A percentile compares a stretch with the other conserved stretches of the same genome.
phyloP scores from a whole-genome alignment of 140 eudicot genomes.

The Erigeron philadelphicus region DNA sequence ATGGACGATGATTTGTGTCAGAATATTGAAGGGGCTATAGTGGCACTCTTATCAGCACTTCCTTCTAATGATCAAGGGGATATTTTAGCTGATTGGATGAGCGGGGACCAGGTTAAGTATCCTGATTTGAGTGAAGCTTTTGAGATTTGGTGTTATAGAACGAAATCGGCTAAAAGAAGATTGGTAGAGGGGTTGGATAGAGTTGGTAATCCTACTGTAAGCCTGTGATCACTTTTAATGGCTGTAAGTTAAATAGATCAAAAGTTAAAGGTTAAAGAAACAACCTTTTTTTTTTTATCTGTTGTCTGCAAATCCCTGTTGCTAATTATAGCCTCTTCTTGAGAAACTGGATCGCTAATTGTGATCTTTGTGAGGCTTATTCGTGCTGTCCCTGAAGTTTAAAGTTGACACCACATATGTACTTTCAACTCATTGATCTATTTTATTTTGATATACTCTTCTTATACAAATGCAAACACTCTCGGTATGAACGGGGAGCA shows the following conservation, averaged over 20 bases:
- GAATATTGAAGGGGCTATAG: constrained; percentile 75
- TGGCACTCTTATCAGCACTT: constrained; percentile 59
- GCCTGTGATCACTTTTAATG: constrained; percentile 39
- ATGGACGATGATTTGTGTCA: constrained; percentile 84
- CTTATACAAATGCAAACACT: not conserved
- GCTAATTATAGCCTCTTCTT: constrained; percentile 25
- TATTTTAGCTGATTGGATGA: constrained; percentile 83
- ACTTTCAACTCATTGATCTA: constrained; percentile 7
- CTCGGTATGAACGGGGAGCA: no score
- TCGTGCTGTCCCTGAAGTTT: constrained; percentile 1
- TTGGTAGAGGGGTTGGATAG: constrained; percentile 64
- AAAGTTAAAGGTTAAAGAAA: constrained; percentile 27
- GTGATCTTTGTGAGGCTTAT: constrained; percentile 13
- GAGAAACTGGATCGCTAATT: constrained; percentile 17
- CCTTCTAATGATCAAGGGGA: constrained; percentile 94
- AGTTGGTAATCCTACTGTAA: constrained; percentile 47
- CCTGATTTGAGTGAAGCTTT: constrained; percentile 95
- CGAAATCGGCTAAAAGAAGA: constrained; percentile 89
- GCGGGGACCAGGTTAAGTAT: constrained; percentile 41
- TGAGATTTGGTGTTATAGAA: constrained; percentile 92
- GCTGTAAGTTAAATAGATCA: constrained; percentile 21
- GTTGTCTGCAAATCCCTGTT: constrained; percentile 25
- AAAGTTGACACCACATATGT: constrained; percentile 10
- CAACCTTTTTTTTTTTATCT: no score
- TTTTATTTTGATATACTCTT: not conserved